phyloP scores from a whole-genome alignment of 345 rosid genomes.

The Gossypium australe region DNA sequence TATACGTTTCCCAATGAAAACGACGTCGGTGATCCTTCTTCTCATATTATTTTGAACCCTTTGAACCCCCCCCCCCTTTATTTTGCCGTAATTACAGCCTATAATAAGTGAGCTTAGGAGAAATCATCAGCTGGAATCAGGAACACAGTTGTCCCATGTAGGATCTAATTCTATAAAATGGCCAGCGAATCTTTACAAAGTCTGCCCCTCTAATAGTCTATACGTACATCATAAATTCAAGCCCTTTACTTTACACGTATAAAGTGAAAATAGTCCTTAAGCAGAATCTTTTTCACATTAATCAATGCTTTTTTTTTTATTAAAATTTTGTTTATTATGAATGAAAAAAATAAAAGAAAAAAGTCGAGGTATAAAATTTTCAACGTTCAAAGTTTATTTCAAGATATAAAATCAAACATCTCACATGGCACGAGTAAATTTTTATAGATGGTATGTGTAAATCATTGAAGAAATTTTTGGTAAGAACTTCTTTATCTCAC shows the following conservation, averaged over 20 bases:
- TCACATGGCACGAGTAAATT: no score
- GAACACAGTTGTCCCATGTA: background rate
- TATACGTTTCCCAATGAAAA: background rate
- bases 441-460: no score
- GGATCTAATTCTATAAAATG: background rate
- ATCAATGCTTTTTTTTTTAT: no score
- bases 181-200: background rate
- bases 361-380: no score
- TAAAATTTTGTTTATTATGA: no score
- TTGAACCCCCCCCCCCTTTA: no score
- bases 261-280: background rate
- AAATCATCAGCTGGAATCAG: background rate
- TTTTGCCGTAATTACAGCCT: background rate
- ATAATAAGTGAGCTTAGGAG: background rate
- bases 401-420: no score
- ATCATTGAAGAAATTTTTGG: no score
- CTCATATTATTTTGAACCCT: background rate
- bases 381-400: no score
- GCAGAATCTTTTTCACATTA: no score
- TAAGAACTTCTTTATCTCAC: no score
- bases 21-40: background rate
- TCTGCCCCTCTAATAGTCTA: background rate
- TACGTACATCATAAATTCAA: background rate
- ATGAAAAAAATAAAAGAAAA: no score
- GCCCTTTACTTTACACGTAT: background rate